phyloP scores from a whole-genome alignment of 192 early-diverging fungal species.

The Coemansia sp. region DNA sequence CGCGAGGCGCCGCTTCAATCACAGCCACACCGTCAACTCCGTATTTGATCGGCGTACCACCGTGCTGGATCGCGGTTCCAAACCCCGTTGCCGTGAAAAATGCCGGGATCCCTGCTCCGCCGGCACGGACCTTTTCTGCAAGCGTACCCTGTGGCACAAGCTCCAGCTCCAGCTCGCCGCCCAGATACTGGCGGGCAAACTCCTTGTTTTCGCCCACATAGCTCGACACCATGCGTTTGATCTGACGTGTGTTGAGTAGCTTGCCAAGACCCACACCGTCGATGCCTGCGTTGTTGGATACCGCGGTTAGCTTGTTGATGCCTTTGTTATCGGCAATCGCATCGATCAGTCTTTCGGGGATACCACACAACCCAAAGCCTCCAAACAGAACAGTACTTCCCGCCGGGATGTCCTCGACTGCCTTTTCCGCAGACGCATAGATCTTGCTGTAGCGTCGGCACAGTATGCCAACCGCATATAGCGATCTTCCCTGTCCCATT shows the following conservation, averaged over 20 bases:
- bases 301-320: conserved; percentile 51
- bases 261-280: conserved; percentile 67
- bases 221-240: conserved; percentile 70
- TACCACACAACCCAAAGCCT: conserved; percentile 73
- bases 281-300: conserved; percentile 60
- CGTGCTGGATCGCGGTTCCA: conserved; percentile 66
- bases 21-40: conserved; percentile 53
- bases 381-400: conserved; percentile 68
- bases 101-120: conserved; percentile 72
- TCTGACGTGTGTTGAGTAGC: conserved; percentile 62
- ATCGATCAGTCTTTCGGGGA: conserved; percentile 69
- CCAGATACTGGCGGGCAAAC: conserved; percentile 72
- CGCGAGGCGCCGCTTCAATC: conserved; percentile 58
- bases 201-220: conserved; percentile 78
- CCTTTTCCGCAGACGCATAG: conserved; percentile 60
- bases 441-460: conserved; percentile 53
- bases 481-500: background rate
- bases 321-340: conserved; percentile 19
- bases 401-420: conserved; percentile 61
- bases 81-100: conserved; percentile 67
- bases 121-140: conserved; percentile 71
- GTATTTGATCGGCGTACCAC: conserved; percentile 71
- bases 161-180: conserved; percentile 71
- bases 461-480: background rate
- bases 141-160: conserved; percentile 72